Percentiles rank a stretch among this genome's conserved stretches.
phyloP scores from a whole-genome alignment of 352 stramenopile species.

The Globisporangium viniferum region DNA sequence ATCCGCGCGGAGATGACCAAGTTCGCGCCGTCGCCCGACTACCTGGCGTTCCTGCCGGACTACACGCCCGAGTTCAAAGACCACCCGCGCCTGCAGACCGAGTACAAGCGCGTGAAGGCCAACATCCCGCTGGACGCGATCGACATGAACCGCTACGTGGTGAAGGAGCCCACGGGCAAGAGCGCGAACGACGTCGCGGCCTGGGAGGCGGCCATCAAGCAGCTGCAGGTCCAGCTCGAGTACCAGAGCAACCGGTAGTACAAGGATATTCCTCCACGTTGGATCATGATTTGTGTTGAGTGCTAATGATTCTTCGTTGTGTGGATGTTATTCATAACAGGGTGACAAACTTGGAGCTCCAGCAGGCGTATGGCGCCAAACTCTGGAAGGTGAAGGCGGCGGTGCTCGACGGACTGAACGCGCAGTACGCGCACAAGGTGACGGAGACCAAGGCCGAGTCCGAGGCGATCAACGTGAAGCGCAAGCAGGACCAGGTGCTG shows the following conservation, averaged over 20 bases:
- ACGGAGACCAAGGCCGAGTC: slow-evolving; percentile 30
- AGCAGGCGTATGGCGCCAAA: slow-evolving; percentile 71
- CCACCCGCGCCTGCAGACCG: slow-evolving; percentile 51
- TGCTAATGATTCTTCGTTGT: neutral
- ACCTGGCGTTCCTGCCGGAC: slow-evolving; percentile 61
- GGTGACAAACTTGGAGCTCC: slow-evolving; percentile 73
- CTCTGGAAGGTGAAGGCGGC: slow-evolving; percentile 57
- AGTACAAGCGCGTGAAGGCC: slow-evolving; percentile 70
- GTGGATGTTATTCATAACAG: slow-evolving; percentile 19
- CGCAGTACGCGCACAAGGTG: slow-evolving; percentile 47
- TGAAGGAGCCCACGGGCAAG: slow-evolving; percentile 40
- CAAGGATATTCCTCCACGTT: neutral
- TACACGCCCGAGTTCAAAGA: slow-evolving; percentile 54
- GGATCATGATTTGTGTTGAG: neutral
- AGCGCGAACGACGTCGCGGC: slow-evolving; percentile 32
- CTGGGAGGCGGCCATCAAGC: slow-evolving; percentile 55
- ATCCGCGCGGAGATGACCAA: slow-evolving; percentile 74
- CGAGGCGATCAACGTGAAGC: slow-evolving; percentile 55
- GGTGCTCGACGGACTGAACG: slow-evolving; percentile 63
- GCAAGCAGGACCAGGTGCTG: slow-evolving; percentile 67
- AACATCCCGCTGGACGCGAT: slow-evolving; percentile 68
- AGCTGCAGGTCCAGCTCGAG: slow-evolving; percentile 52
- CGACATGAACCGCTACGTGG: slow-evolving; percentile 70
- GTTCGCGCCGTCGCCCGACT: slow-evolving; percentile 48
- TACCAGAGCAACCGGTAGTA: slow-evolving; percentile 63